Conservation (phyloP, 2,329 filamentous ascomycete species). For the Tolypocladium ovalisporum region DNA sequence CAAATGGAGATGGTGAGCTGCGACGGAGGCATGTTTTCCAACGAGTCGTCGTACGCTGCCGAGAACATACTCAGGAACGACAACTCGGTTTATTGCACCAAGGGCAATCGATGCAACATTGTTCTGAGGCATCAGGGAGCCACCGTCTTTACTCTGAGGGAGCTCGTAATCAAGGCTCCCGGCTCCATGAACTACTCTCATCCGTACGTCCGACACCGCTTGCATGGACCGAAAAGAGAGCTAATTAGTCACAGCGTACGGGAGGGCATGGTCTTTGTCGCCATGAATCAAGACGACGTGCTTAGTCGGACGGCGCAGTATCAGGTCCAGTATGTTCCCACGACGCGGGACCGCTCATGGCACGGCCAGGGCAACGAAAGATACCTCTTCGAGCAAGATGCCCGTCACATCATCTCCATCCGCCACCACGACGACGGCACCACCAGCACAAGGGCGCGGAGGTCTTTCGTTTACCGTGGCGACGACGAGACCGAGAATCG, state of each 20-base stretch:
- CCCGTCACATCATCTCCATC: conserved; percentile 35
- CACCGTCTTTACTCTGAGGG: conserved; percentile 72
- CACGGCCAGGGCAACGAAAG: conserved; percentile 9
- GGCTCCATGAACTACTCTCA: conserved; percentile 65
- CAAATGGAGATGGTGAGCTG: conserved; percentile 85
- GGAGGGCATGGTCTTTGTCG: conserved; percentile 85
- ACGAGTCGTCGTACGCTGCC: conserved; percentile 52
- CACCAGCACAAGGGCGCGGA: conserved; percentile 33
- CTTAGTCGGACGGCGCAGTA: conserved; percentile 64
- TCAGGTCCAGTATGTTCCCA: conserved; percentile 52
- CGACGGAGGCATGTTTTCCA: conserved; percentile 65
- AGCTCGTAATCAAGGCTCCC: conserved; percentile 80
- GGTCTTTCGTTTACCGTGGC: conserved; percentile 29
- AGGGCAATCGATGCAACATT: conserved; percentile 79
- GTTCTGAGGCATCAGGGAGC: conserved; percentile 71
- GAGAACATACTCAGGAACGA: conserved; percentile 82
- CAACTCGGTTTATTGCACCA: conserved; percentile 78
- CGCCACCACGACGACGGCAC: conserved; percentile 41
- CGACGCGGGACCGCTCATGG: conserved; percentile 7
- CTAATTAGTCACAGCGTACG: conserved; percentile 49
- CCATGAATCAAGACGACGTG: conserved; percentile 73
- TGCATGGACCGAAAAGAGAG: neutral
- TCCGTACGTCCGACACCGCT: conserved; percentile 50
- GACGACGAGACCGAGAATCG: conserved; percentile 31
- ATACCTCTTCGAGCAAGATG: conserved; percentile 6